Percentiles rank a stretch among this genome's conserved stretches.
Conservation (phyloP, 2,329 filamentous ascomycete genomes). For the Aspergillus cejpii region DNA sequence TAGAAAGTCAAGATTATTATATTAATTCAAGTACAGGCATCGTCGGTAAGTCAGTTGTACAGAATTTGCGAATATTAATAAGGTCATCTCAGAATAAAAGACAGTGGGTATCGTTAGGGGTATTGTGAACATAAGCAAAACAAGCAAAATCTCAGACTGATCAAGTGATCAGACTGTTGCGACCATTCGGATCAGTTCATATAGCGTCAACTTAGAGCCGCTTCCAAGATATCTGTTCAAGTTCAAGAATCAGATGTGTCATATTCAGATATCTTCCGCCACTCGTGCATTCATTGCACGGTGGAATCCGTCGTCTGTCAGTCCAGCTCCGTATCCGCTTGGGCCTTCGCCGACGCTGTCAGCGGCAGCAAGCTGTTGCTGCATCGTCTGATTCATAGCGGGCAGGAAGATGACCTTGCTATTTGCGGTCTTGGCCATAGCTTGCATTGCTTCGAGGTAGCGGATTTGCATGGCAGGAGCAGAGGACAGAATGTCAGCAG, state of each 20-base stretch:
- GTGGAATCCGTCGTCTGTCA: slow-evolving; percentile 59
- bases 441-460: slow-evolving; percentile 97
- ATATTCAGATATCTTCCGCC: slow-evolving; percentile 71
- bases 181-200: background rate
- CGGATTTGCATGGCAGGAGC: slow-evolving; percentile 97
- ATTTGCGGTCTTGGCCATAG: slow-evolving; percentile 92
- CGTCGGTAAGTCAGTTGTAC: background rate
- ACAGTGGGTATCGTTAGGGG: slow-evolving; percentile 31
- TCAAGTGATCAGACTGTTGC: background rate
- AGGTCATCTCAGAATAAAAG: slow-evolving; percentile 12
- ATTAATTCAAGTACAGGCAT: background rate
- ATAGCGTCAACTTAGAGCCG: slow-evolving; percentile 16
- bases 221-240: slow-evolving; percentile 5
- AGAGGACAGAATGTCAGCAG: slow-evolving; percentile 84
- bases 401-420: slow-evolving; percentile 81
- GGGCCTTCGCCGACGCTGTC: slow-evolving; percentile 52
- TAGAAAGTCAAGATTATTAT: background rate
- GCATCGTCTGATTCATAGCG: slow-evolving; percentile 54
- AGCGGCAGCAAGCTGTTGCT: slow-evolving; percentile 46
- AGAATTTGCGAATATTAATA: background rate
- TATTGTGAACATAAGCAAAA: slow-evolving; percentile 11
- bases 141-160: slow-evolving; percentile 2
- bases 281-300: slow-evolving; percentile 73
- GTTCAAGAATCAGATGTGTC: background rate
- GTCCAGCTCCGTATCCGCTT: slow-evolving; percentile 43